Evolutionary conservation across 306 rosid species (phyloP).

Genomic region (Astragalus membranaceus): DNA sequence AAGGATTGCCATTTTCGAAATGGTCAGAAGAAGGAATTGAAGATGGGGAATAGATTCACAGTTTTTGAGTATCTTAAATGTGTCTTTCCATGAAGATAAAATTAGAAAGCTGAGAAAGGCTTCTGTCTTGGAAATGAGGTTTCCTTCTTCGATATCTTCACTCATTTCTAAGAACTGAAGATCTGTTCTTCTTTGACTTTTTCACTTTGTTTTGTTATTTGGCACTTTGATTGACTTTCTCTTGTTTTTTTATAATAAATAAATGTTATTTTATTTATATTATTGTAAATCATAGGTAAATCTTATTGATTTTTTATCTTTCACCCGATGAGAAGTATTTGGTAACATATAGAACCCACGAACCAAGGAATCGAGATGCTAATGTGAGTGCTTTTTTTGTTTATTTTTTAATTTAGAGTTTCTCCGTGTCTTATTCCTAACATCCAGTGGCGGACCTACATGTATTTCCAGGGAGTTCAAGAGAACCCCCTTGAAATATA

Average conservation of each 20-base stretch:
- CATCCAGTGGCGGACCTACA: too few species aligned
- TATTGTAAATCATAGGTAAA: slow-evolving; percentile 45
- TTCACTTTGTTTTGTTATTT: neutral
- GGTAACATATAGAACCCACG: slow-evolving; percentile 79
- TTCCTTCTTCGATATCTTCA: too few species aligned
- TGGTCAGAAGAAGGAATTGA: too few species aligned
- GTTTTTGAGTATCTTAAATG: too few species aligned
- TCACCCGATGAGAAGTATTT: slow-evolving; percentile 75
- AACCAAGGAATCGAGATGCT: slow-evolving; percentile 78
- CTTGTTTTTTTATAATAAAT: neutral
- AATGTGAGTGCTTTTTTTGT: slow-evolving; percentile 45
- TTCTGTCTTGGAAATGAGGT: too few species aligned
- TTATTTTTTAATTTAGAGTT: neutral
- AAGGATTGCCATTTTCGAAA: too few species aligned
- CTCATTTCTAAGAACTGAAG: too few species aligned
- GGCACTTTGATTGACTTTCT: neutral
- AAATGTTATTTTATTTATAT: neutral
- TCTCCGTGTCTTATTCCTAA: neutral
- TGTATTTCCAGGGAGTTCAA: too few species aligned
- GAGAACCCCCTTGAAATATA: too few species aligned
- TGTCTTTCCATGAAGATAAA: too few species aligned
- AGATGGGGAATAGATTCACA: too few species aligned
- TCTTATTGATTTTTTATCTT: slow-evolving; percentile 78
- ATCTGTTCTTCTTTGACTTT: neutral
- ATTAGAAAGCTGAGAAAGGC: too few species aligned